These are phyloP conservation scores for Sclerospora graminicola DNA, from an alignment of 352 stramenopile genomes.

Conservation along the genomic window DNA sequence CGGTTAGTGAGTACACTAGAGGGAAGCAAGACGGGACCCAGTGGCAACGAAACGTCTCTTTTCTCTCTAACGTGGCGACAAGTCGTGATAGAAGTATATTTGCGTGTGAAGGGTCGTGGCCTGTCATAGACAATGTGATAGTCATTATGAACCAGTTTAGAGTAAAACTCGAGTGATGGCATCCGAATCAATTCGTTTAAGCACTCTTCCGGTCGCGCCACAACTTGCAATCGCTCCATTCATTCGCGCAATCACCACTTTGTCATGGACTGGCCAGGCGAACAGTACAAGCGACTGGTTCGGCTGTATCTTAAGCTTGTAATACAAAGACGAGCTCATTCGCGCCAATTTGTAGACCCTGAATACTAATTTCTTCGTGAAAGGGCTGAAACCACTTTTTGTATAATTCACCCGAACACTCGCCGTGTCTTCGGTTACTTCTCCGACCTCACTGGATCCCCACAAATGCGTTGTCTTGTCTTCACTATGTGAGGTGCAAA, in stretches of 20 bases:
- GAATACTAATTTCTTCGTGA: conserved; percentile 42
- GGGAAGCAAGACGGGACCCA: conserved; percentile 59
- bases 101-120: conserved; percentile 41
- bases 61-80: conserved; percentile 8
- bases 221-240: conserved; percentile 61
- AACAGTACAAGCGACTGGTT: conserved; percentile 32
- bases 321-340: conserved; percentile 72
- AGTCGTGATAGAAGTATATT: conserved; percentile 40
- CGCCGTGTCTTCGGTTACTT: no score
- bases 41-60: conserved; percentile 29
- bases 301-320: conserved; percentile 5
- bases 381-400: conserved; percentile 51
- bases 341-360: conserved; percentile 42
- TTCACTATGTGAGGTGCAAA: conserved; percentile 6
- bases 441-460: conserved; percentile 20
- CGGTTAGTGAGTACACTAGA: no score
- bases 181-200: conserved; percentile 25
- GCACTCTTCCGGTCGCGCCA: conserved; percentile 33
- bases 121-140: conserved; percentile 76
- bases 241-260: conserved; percentile 75
- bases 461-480: not conserved
- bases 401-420: conserved; percentile 25
- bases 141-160: conserved; percentile 48
- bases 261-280: conserved; percentile 55
- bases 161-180: conserved; percentile 63